phyloP scores from a whole-genome alignment of 140 eudicot genomes.

The Flaveria floridana region DNA sequence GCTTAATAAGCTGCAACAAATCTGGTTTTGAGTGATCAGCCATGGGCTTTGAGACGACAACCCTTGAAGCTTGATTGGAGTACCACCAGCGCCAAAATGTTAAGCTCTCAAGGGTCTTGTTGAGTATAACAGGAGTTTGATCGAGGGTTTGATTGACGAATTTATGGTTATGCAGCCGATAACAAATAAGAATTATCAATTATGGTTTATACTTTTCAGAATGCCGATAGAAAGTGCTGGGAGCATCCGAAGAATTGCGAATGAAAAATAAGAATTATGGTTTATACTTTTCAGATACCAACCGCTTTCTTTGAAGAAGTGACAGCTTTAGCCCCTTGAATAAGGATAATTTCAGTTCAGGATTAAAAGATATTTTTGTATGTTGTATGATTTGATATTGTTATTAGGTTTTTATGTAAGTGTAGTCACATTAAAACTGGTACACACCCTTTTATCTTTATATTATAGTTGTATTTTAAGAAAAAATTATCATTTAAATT shows the following conservation, averaged over 20 bases:
- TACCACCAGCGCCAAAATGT: conserved; percentile 2
- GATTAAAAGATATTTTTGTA: too few species aligned
- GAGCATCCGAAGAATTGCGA: conserved; percentile 9
- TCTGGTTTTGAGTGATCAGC: conserved; percentile 55
- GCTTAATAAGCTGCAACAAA: conserved; percentile 55
- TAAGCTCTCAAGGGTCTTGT: background rate
- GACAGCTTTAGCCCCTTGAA: background rate
- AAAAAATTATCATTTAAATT: too few species aligned
- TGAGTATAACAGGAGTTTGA: background rate
- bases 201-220: background rate
- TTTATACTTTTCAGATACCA: background rate
- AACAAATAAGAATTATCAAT: background rate
- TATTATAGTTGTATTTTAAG: too few species aligned
- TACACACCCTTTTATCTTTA: too few species aligned
- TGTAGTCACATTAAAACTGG: too few species aligned
- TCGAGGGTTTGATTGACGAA: conserved; percentile 15
- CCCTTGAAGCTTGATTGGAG: conserved; percentile 1
- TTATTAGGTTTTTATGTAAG: too few species aligned
- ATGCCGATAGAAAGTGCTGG: background rate
- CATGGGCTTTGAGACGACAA: conserved; percentile 31
- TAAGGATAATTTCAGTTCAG: background rate
- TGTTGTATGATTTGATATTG: too few species aligned
- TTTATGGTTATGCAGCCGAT: too few species aligned
- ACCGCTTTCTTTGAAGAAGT: background rate
- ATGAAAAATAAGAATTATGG: background rate